Evolutionary conservation across 371 early-diverging fungal species (phyloP), one percentile per base, ranked within the genome.

Genomic region (Rhizopus sp.): DNA sequence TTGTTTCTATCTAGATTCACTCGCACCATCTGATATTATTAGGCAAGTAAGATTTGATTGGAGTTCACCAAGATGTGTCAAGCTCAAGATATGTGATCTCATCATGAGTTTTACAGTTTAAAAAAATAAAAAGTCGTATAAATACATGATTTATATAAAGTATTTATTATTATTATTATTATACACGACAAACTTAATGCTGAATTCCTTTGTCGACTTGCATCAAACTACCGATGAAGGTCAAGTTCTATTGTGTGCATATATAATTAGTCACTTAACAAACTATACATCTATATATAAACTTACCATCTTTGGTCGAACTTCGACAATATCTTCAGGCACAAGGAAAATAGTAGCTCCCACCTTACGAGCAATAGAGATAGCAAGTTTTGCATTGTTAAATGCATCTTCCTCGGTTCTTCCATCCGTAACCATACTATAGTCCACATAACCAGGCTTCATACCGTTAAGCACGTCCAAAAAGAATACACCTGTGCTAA

Each of bases 301-400:
- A 4, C 34, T 69, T 70, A 78, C 87, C 91, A 93, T 91, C 80
- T 91, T 93, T 59, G 91, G 83, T 68, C 91, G 85, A 50, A 91
- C 91, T 73, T 95, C 96, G 42, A 93, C 88, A 70, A 96, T 96
- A 77, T 96, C 96, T 78, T 96, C 96, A 4, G 96, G 96, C 39
- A 95, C 80, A 42, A 96, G 83, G 72, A 96, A 96, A 66, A 96
- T 95, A 39, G 95, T 93, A 6, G 96, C 95, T 34, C 97, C 97
- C 51, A 96, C 77, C 77, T 96, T 95, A 70, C 96, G 88, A 13
- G 96, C 96, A 75, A 96, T 91, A 5, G 95, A 95, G 48, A 96
- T 95, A 50, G 95, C 94, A 57, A 95, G 94, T 65, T 91, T 89
- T 49, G 94, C 93, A 63, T 96, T 96, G 61, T 89, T 63, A 73